phyloP scores from a whole-genome alignment of 176 grass and related monocot species.

The Carex littledalei region DNA sequence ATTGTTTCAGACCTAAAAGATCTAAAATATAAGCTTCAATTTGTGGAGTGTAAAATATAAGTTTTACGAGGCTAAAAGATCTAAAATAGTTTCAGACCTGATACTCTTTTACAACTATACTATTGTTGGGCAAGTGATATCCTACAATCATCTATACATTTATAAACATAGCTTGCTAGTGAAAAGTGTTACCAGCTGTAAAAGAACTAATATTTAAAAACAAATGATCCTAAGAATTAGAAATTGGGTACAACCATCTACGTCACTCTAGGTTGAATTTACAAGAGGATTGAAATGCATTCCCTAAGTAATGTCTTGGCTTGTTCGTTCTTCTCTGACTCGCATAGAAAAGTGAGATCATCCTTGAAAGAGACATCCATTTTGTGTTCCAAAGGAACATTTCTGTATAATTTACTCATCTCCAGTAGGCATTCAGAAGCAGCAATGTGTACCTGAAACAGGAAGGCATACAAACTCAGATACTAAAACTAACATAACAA shows the following conservation, averaged over 20 bases:
- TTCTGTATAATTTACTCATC: conserved; percentile 67
- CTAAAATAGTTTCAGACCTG: neutral
- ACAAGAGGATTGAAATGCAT: conserved; percentile 44
- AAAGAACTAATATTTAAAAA: neutral
- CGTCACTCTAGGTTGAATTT: neutral
- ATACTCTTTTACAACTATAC: neutral
- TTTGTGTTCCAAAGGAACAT: conserved; percentile 50
- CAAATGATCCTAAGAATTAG: neutral
- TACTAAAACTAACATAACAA: neutral
- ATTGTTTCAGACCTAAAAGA: too few relatives aligned
- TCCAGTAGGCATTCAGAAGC: conserved; percentile 81
- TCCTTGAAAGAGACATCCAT: conserved; percentile 47
- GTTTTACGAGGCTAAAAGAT: too few relatives aligned
- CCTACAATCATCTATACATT: neutral
- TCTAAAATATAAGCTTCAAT: too few relatives aligned
- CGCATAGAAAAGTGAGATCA: conserved; percentile 48
- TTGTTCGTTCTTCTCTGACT: conserved; percentile 74
- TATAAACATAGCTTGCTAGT: neutral
- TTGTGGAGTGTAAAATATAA: too few relatives aligned
- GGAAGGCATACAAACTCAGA: conserved; percentile 1
- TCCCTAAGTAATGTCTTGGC: conserved; percentile 64
- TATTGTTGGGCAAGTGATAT: neutral
- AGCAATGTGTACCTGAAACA: conserved; percentile 66
- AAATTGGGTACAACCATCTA: neutral
- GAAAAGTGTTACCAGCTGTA: neutral